Conservation (phyloP, 2,329 filamentous ascomycete genomes). For the Curvularia spicifera region DNA sequence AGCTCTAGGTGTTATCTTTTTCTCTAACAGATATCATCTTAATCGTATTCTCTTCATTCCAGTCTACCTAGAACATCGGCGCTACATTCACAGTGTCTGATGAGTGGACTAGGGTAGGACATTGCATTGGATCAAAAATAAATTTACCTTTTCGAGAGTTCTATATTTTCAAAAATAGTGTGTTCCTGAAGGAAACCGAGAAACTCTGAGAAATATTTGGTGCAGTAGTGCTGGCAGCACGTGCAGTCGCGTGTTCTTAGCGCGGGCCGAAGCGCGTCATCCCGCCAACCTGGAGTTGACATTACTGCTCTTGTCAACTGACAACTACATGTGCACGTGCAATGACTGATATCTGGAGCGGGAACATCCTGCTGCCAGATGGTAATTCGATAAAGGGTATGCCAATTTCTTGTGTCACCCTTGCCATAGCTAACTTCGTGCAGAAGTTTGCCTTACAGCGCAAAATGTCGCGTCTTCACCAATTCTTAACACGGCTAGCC, state of each 20-base stretch:
- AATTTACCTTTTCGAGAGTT: neutral
- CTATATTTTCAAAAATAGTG: neutral
- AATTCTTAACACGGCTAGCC: slow-evolving; percentile 20
- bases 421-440: neutral
- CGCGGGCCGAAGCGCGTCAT: slow-evolving; percentile 24
- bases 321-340: slow-evolving; percentile 5
- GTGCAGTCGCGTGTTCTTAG: slow-evolving; percentile 24
- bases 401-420: too few relatives aligned
- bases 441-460: slow-evolving; percentile 42
- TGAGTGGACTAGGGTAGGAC: neutral
- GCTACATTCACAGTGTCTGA: too few relatives aligned
- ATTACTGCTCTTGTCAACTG: neutral
- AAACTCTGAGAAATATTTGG: neutral
- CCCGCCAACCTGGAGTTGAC: slow-evolving; percentile 3
- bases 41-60: neutral
- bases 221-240: neutral
- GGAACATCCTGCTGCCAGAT: slow-evolving; percentile 42
- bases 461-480: slow-evolving; percentile 26
- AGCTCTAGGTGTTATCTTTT: too few relatives aligned
- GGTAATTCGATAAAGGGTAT: slow-evolving; percentile 35
- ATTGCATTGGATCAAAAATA: slow-evolving; percentile 40
- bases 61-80: too few relatives aligned
- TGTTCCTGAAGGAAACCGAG: slow-evolving; percentile 49
- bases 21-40: too few relatives aligned
- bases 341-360: slow-evolving; percentile 47